These are phyloP conservation scores for Boletus sp. DNA, from an alignment of 768 basidiomycete genomes.

Conservation along the genomic window DNA sequence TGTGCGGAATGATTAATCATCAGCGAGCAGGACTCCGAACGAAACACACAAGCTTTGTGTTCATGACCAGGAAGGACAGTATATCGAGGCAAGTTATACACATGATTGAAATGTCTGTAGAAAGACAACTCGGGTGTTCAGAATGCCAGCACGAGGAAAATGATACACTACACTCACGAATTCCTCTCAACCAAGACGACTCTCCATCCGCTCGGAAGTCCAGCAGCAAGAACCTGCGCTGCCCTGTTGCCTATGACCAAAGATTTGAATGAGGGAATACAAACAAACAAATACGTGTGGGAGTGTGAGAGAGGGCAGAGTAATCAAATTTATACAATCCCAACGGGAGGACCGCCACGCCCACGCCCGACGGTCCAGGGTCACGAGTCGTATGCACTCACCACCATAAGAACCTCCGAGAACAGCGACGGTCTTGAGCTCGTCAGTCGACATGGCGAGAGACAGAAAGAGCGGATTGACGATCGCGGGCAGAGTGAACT, in stretches of 20 bases:
- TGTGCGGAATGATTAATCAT: conserved; percentile 4
- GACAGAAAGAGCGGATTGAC: background rate
- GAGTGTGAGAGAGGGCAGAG: background rate
- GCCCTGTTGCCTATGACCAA: conserved; percentile 43
- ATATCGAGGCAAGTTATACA: conserved; percentile 59
- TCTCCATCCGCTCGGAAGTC: conserved; percentile 51
- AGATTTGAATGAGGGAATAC: background rate
- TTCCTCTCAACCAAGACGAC: conserved; percentile 61
- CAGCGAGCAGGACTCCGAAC: no score
- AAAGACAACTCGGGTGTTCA: background rate
- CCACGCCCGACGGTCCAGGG: background rate
- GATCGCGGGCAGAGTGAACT: background rate
- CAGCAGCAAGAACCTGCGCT: conserved; percentile 47
- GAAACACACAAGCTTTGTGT: conserved; percentile 58
- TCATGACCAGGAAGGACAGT: conserved; percentile 59
- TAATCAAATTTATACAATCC: background rate
- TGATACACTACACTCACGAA: conserved; percentile 38
- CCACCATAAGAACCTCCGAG: conserved; percentile 59
- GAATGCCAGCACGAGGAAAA: background rate
- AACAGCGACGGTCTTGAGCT: conserved; percentile 43
- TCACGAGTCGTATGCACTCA: conserved; percentile 15
- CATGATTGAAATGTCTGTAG: conserved; percentile 49
- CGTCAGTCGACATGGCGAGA: conserved; percentile 8
- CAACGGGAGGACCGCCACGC: background rate
- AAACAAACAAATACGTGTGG: background rate